Evolutionary conservation across 805 yeast genomes (phyloP), one percentile per base, ranked within the genome.

Genomic region (Candida saitoana): DNA sequence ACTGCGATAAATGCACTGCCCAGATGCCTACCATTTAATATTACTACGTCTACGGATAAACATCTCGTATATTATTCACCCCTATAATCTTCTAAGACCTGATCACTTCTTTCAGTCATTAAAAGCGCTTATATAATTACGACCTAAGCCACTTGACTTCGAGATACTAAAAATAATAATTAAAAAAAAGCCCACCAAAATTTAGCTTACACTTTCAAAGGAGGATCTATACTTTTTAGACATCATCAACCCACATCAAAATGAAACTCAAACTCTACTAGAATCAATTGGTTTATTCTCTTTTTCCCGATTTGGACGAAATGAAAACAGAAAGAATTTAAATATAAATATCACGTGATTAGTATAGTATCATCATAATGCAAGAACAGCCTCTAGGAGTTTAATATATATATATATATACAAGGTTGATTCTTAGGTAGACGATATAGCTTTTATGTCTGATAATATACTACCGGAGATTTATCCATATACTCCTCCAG

Each of bases 401-500:
- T n/a, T n/a, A n/a, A 22, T 22, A 22, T 22, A 22, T 22, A 22
- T 22, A 22, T 22, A 22, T 22, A 22, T 22, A 22, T 22, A 22
- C 27, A 22, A 22, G 27, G 11, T 7, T 11, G 11, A 22, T 11
- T 29, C 7, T 29, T 29, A 29, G 32, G n/a, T 29, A 6, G 5
- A 14, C 6, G 11, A 14, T 29, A 11, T 11, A 29, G 16, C 16
- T 11, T 29, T 29, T 5, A 29, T 29, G 32, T 29, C 32, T 11
- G 32, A 29, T 6, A 14, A 29, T 29, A 29, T 9, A 6, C 16
- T 29, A 9, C 32, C 16, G 16, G 32, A 29, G 32, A 29, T 5
- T 29, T 6, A 6, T 29, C 16, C 20, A 6, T 29, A 18, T 14
- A 30, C 36, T 8, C 25, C 47, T 36, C 59, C 64, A 5, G 65